Base-by-base conservation (phyloP, 2,329 filamentous ascomycete genomes). In the Pyrenochaeta sp. region DNA sequence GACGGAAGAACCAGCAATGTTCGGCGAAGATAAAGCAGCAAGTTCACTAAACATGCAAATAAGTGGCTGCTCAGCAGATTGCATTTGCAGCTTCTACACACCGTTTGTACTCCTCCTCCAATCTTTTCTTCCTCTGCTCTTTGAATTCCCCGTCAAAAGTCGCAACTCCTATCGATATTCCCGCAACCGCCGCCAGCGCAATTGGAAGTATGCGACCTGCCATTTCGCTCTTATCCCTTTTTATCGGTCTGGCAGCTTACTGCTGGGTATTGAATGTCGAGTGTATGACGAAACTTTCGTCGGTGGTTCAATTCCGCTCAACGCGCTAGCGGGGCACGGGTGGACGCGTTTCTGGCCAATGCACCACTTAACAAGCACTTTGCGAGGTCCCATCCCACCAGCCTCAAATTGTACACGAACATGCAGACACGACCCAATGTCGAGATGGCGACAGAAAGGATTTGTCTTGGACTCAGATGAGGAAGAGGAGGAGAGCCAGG, bases 401-500 rank as follows among this genome's bases (percentile, higher is more conserved):
- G 48, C 53, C 40, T 57, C 52, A 30, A 41, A 49, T 37, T 42
- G 39, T 57, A 49, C 50, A 57, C 56, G 71, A 73, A 73, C 49
- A 77, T 77, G 74, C 67, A 65, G 61, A 63, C 56, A 40, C 49
- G 64, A 55, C 64, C 71, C 68, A 77, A 82, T 82, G 80, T 80
- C 75, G 71, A 71, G 72, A 74, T 82, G 80, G 80, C 75, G 78
- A 63, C 71, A 76, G 63, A 75, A 71, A 70, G 80, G 80, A 61
- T 81, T 77, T 71, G 80, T 82, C 60, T 75, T 74, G 71, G 80
- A 82, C 68, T 82, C 80, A 54, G 80, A 82, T 73, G 80, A 81
- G 51, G 80, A 82, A 45, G 79, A 79, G 41, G 71, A 73, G 15
- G 66, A 69, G 32, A 58, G 52, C 12, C 65, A 72, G 44, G 27